A percentile compares a stretch with the other conserved stretches of the same genome.
These are phyloP conservation scores for Blastobotrys attinorum DNA, from an alignment of 805 yeast species.

Conservation along the genomic window DNA sequence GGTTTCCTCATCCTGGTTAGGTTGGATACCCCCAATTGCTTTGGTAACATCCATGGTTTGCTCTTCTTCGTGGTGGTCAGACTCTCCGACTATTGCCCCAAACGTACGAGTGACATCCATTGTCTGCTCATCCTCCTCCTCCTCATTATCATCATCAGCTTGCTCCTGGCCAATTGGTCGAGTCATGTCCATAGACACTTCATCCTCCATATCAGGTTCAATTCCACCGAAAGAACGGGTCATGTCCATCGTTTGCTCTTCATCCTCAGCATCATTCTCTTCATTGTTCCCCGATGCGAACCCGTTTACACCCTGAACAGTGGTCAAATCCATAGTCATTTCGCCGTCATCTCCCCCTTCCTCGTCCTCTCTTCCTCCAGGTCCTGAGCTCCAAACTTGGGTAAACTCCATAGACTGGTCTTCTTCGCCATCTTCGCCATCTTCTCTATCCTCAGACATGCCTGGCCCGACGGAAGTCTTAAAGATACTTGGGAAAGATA, in stretches of 20 bases:
- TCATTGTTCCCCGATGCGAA: no score
- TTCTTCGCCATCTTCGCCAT: slow-evolving; percentile 3
- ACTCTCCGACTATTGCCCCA: neutral
- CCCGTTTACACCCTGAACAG: slow-evolving; percentile 8
- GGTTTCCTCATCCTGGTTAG: neutral
- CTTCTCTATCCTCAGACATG: neutral
- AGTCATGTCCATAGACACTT: slow-evolving; percentile 15
- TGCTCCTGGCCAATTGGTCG: neutral
- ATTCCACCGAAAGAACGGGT: neutral
- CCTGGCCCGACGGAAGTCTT: neutral
- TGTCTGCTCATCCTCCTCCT: slow-evolving; percentile 2
- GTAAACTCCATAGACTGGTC: slow-evolving; percentile 9
- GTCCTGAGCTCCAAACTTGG: neutral
- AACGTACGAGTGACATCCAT: slow-evolving; percentile 4
- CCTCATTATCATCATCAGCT: slow-evolving; percentile 3
- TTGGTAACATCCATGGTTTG: slow-evolving; percentile 8
- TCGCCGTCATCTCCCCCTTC: slow-evolving; percentile 2
- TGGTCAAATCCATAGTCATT: slow-evolving; percentile 1
- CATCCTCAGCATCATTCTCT: neutral
- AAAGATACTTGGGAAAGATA: slow-evolving; percentile 2
- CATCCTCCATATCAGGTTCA: slow-evolving; percentile 3
- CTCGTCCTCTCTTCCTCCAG: neutral
- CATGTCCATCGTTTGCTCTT: slow-evolving; percentile 8
- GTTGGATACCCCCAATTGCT: neutral
- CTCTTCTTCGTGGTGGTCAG: no score